phyloP scores from a whole-genome alignment of 2,329 filamentous ascomycete species.

The Nigrospora sphaerica region DNA sequence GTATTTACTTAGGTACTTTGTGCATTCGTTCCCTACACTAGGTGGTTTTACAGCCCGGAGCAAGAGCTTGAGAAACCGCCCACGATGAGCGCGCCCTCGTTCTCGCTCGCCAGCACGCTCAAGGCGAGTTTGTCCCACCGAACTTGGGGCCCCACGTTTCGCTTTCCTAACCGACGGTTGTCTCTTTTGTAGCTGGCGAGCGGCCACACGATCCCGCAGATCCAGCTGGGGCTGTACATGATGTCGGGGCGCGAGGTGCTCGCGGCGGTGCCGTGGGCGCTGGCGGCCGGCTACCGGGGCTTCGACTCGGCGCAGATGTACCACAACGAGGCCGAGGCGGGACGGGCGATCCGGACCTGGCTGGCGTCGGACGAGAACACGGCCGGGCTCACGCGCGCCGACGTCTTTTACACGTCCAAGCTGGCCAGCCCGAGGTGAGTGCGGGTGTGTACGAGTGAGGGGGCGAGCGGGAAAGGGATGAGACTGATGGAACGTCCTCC shows the following conservation, averaged over 20 bases:
- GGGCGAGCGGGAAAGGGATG: background rate
- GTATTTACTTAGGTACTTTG: background rate
- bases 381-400: slow-evolving; percentile 50
- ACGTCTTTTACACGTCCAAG: slow-evolving; percentile 78
- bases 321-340: slow-evolving; percentile 65
- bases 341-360: slow-evolving; percentile 55
- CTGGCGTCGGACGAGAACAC: slow-evolving; percentile 39
- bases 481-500: background rate
- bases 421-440: slow-evolving; percentile 46
- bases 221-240: slow-evolving; percentile 70
- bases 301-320: slow-evolving; percentile 50
- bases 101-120: slow-evolving; percentile 18
- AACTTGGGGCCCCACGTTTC: background rate
- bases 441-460: too few relatives aligned
- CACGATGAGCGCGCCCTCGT: slow-evolving; percentile 5
- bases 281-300: slow-evolving; percentile 45
- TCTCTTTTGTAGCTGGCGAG: slow-evolving; percentile 49
- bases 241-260: slow-evolving; percentile 56
- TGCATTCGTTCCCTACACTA: background rate
- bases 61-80: too few relatives aligned
- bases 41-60: background rate
- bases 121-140: slow-evolving; percentile 8
- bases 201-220: slow-evolving; percentile 59
- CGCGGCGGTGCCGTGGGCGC: slow-evolving; percentile 48
- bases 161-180: background rate